Evolutionary conservation across 2,329 filamentous ascomycete genomes (phyloP), one percentile per base, ranked within the genome.

Genomic region (Mollisiaceae sp.): DNA sequence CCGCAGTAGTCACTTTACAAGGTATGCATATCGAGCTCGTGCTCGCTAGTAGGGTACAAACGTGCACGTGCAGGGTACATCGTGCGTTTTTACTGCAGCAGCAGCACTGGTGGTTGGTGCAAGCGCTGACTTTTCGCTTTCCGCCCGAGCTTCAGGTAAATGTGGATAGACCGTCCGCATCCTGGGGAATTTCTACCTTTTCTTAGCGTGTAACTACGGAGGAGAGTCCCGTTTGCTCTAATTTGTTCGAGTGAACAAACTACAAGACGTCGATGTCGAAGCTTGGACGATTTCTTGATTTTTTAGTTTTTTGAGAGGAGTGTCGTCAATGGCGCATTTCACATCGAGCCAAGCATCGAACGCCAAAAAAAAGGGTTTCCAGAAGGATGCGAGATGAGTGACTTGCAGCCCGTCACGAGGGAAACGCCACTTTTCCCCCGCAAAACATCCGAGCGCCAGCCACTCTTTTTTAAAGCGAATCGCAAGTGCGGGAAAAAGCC

Each of bases 91-190:
- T 32, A 6, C 41, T 43, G 41, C 41, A 43, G 41, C 41, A 43
- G 15, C n/a, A n/a, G n/a, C n/a, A n/a, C n/a, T n/a, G n/a, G n/a
- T n/a, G n/a, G n/a, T n/a, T n/a, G n/a, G n/a, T n/a, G n/a, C n/a
- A n/a, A n/a, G n/a, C n/a, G n/a, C n/a, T n/a, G 41, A 43, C 41
- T 50, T 50, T 50, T 50, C 45, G 22, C 41, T 50, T 50, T 50
- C 24, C 45, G 22, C 22, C 45, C 45, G n/a, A 50, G 45, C 45
- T 50, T 11, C n/a, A n/a, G n/a, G n/a, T n/a, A 22, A 27, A 22
- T 32, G 27, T 32, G 22, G 45, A 20, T 50, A 20, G n/a, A 8
- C 45, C 45, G n/a, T n/a, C 45, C 45, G 45, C 24, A 20, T 24
- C n/a, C 22, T 50, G n/a, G 45, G 45, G 45, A 50, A 9, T 50